Evolutionary conservation across 2,329 filamentous ascomycete species (phyloP), one percentile per base, ranked within the genome.

Genomic region (Penicillium brasilianum): DNA sequence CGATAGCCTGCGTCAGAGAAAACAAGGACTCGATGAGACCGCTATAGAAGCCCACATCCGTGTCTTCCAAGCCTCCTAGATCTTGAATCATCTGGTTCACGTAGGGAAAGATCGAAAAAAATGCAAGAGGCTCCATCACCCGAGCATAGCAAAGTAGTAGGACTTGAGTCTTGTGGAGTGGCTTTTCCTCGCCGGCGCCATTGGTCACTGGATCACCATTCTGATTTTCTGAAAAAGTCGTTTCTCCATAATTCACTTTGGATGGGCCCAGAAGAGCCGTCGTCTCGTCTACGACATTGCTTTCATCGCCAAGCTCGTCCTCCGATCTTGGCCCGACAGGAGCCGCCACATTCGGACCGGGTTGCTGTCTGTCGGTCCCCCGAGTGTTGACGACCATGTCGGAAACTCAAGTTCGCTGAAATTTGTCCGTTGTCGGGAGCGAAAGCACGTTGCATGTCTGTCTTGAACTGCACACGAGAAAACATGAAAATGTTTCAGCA

Each of bases 41-140:
- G 59, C 83, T 87, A 80, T 92, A 94, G 78, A 93, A 94, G 1
- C 91, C 91, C 3, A 92, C 87, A 73, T 92, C 88, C n/a, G 83
- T 78, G 48, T 85, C 79, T 1, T 82, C 74, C 2, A 94, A 76
- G 11, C 81, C 70, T 10, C 90, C 90, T 60, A 88, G 89, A 59
- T 85, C 81, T 74, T 85, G 80, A 39, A 91, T 87, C 91, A 94
- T 94, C 71, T 89, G 81, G 70, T 88, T 91, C 76, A 95, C 85
- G 77, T 90, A 94, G 0, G 91, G 90, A 69, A 94, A 90, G 73
- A 94, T 92, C 72, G 84, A 87, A 80, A 93, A 94, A 79, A 92
- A 94, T n/a, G 90, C 89, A 43, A 93, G 84, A 0, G 91, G 90
- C 71, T 94, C 91, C 48, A 91, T 81, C 28, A 91, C 72, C 6